Conservation (phyloP, 352 stramenopile genomes). For the Globisporangium recalcitrans region DNA sequence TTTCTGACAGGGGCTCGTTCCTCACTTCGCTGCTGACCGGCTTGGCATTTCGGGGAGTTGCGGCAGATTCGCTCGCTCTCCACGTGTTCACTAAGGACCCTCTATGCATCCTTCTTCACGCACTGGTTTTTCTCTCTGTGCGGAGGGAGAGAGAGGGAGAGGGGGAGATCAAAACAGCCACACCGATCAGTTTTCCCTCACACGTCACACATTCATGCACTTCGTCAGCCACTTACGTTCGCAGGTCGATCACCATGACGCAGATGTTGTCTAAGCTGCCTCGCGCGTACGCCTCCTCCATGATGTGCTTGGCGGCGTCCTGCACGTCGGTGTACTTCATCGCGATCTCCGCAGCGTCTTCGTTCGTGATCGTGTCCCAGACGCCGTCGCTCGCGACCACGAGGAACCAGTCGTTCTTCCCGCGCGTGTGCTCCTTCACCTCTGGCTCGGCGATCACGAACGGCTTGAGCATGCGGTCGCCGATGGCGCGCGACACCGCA, state of each 20-base stretch:
- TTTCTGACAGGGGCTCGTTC: background rate
- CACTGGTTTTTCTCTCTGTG: conserved; percentile 50
- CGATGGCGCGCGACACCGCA: conserved; percentile 90
- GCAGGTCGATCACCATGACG: conserved; percentile 87
- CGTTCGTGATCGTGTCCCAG: conserved; percentile 90
- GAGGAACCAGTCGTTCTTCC: conserved; percentile 72
- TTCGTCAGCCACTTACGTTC: conserved; percentile 34
- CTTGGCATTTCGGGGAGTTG: background rate
- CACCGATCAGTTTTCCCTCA: background rate
- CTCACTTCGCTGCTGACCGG: background rate
- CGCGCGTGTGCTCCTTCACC: conserved; percentile 61
- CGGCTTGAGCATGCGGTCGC: conserved; percentile 89
- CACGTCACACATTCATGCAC: background rate
- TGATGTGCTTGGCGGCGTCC: conserved; percentile 67
- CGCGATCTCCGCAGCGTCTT: conserved; percentile 73
- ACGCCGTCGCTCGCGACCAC: conserved; percentile 89
- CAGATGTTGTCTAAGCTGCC: conserved; percentile 91
- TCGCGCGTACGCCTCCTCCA: conserved; percentile 80
- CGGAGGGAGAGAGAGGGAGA: too few species aligned
- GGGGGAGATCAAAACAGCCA: background rate
- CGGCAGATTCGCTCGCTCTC: background rate
- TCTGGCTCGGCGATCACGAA: conserved; percentile 91
- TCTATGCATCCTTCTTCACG: conserved; percentile 33
- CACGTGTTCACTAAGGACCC: background rate
- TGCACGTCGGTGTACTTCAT: conserved; percentile 67